Base-by-base conservation (phyloP, 345 rosid genomes). In the Eutrema heterophyllum region DNA sequence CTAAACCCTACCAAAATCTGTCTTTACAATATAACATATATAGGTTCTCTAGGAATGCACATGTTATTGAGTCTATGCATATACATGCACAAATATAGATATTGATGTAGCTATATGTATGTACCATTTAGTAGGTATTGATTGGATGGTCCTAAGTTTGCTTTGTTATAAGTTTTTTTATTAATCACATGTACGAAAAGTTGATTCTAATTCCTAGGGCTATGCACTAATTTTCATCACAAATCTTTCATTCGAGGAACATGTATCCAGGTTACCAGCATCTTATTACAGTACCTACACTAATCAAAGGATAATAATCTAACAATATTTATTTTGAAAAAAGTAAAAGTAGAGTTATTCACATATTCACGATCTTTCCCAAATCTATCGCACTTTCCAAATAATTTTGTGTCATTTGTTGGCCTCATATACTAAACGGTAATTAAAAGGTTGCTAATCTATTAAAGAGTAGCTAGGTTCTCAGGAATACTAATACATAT, bases 211-310 rank as follows among this genome's bases (percentile, higher is more conserved):
- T 44, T 55, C 40, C 46, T 54, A 63, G 21, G 61, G 62, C 27
- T 72, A 21, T 51, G 68, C 53, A 52, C 70, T 63, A 63, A 73
- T 64, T 18, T 51, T 35, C 44, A 35, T 73, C 32, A 64, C 49
- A 43, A 32, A 33, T 64, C 49, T 43, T 72, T 73, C 71, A 64
- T 73, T 73, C 55, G 38, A 64, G 70, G 33, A 64, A 73, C 77
- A 63, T 64, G 64, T 73, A 63, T 73, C 76, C 53, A 72, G 60
- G 61, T 62, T 62, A 72, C 69, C 76, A 62, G 76, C 69, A 72
- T 72, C 69, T 61, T 71, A 61, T 50, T 61, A 71, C 50, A 71
- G 61, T 27, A 39, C 41, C 10, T 51, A 51, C 69, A 71, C 35
- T 51, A 71, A 61, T 71, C 44, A 71, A 71, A 41, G 30, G 59